These are phyloP conservation scores for Draba incana DNA, from an alignment of 345 rosid species.

Conservation along the genomic window DNA sequence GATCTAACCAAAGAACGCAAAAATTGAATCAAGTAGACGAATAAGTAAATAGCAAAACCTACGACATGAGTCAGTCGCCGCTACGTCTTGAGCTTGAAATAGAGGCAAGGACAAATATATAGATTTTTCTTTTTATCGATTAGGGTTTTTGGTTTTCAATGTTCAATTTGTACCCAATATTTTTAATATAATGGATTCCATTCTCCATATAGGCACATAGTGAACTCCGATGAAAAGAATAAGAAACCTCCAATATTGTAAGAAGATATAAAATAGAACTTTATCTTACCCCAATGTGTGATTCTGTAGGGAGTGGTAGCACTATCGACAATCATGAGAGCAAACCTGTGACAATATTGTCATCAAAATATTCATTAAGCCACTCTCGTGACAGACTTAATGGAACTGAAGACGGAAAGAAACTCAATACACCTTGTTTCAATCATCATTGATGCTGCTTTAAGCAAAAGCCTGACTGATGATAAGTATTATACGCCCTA, in stretches of 20 bases:
- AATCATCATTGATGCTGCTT: slow-evolving; percentile 99
- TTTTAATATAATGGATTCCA: too few relatives aligned
- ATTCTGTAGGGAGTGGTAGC: slow-evolving; percentile 85
- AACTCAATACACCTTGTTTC: slow-evolving; percentile 68
- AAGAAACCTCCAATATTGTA: too few relatives aligned
- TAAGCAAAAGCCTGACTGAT: slow-evolving; percentile 96
- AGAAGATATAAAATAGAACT: too few relatives aligned
- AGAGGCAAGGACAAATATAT: background rate
- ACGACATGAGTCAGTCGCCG: background rate
- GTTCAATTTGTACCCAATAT: too few relatives aligned
- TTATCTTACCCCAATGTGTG: too few relatives aligned
- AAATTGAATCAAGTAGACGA: background rate
- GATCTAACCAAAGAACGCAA: slow-evolving; percentile 5
- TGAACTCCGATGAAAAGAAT: too few relatives aligned
- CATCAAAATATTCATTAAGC: slow-evolving; percentile 7
- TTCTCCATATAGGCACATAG: too few relatives aligned
- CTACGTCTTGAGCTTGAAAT: background rate
- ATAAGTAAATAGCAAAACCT: background rate
- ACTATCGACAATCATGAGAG: slow-evolving; percentile 94
- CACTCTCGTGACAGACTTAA: slow-evolving; percentile 11
- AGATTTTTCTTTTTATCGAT: background rate
- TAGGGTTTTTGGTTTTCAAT: slow-evolving; percentile 1
- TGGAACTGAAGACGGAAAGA: background rate
- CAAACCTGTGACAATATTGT: slow-evolving; percentile 59
- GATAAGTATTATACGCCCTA: slow-evolving; percentile 97